Conservation (phyloP, 2,329 filamentous ascomycete species). For the Zymoseptoria crescenta region DNA sequence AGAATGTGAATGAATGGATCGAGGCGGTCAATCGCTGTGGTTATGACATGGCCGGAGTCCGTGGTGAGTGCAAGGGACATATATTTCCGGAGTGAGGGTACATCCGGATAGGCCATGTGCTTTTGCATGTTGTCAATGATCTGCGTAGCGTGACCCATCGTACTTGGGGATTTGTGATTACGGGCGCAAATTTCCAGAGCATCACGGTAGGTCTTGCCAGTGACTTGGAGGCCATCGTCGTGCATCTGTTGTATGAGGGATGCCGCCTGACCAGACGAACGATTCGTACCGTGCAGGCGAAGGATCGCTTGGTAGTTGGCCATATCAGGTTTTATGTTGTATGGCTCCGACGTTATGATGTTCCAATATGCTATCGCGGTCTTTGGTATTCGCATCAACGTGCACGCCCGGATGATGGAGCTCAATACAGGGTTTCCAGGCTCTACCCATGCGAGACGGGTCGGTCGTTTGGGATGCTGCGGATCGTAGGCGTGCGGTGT, state of each 20-base stretch:
- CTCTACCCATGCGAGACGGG: constrained; percentile 34
- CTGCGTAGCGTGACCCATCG: constrained; percentile 55
- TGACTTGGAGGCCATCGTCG: constrained; percentile 24
- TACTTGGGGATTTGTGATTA: constrained; percentile 68
- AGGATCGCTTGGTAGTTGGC: constrained; percentile 65
- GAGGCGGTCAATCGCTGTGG: constrained; percentile 19
- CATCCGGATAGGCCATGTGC: constrained; percentile 41
- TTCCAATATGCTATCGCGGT: constrained; percentile 74
- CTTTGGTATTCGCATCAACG: constrained; percentile 51
- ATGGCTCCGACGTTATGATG: constrained; percentile 51
- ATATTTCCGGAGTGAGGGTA: constrained; percentile 47
- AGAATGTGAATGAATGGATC: constrained; percentile 18
- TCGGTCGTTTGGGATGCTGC: constrained; percentile 5
- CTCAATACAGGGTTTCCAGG: constrained; percentile 56
- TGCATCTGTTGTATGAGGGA: constrained; percentile 45
- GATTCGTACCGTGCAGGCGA: constrained; percentile 55
- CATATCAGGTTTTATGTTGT: constrained; percentile 61
- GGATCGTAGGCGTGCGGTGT: constrained; percentile 11
- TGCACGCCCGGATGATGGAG: constrained; percentile 58
- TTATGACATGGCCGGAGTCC: constrained; percentile 21
- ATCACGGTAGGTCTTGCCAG: constrained; percentile 55
- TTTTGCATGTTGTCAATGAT: constrained; percentile 58
- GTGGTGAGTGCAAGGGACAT: constrained; percentile 48
- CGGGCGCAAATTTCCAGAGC: constrained; percentile 66
- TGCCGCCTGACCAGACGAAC: constrained; percentile 56